These are phyloP conservation scores for Prunus campanulata DNA, from an alignment of 306 rosid species.

Conservation along the genomic window DNA sequence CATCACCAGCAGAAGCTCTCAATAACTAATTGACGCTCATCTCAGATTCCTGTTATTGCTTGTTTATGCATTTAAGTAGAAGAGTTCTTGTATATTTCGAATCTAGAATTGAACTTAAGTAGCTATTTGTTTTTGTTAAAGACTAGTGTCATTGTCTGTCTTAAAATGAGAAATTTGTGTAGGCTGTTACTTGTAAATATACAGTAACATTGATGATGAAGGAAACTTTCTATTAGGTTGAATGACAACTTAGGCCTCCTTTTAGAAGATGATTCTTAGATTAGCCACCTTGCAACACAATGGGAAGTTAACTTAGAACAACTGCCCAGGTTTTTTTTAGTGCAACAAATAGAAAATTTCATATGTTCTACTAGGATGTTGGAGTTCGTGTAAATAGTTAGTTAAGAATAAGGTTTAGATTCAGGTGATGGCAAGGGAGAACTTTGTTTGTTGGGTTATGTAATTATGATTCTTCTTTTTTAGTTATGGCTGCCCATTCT, in stretches of 20 bases:
- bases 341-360: neutral
- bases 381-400: neutral
- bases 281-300: neutral
- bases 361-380: neutral
- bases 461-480: neutral
- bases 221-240: conserved; percentile 1
- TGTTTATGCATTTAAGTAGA: neutral
- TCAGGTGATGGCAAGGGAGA: neutral
- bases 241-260: neutral
- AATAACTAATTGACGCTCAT: neutral
- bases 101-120: neutral
- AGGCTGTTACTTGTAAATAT: neutral
- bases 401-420: neutral
- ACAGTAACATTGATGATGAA: neutral
- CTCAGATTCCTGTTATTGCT: neutral
- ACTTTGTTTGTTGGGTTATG: neutral
- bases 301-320: neutral
- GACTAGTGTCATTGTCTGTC: neutral
- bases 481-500: neutral
- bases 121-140: neutral
- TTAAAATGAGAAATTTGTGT: neutral
- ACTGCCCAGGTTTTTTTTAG: neutral
- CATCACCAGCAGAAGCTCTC: neutral
- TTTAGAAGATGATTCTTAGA: neutral
- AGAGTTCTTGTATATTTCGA: neutral